These are phyloP conservation scores for Diphasiastrum complanatum DNA, from an alignment of 83 land plant species.

Conservation along the genomic window DNA sequence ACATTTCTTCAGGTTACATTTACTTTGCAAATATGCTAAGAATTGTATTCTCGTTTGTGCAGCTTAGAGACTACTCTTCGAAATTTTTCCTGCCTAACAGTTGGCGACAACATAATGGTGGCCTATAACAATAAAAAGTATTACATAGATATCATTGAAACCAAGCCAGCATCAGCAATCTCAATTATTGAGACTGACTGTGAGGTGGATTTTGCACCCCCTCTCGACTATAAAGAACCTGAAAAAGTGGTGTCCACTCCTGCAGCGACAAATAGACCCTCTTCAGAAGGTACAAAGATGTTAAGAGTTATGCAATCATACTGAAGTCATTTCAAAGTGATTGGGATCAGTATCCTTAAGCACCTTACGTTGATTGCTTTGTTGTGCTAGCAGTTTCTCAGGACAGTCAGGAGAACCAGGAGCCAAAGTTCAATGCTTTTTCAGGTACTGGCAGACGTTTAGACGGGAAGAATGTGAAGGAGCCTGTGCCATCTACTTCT, in stretches of 20 bases:
- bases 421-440: slow-evolving; percentile 66
- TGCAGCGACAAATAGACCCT: slow-evolving; percentile 16
- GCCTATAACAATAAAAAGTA: slow-evolving; percentile 14
- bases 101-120: slow-evolving; percentile 15
- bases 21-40: neutral
- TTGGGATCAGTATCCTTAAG: neutral
- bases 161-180: slow-evolving; percentile 11
- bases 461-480: slow-evolving; percentile 69
- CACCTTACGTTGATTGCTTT: neutral
- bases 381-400: slow-evolving; percentile 18
- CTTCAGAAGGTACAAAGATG: slow-evolving; percentile 33
- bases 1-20: neutral
- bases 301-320: neutral
- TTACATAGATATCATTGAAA: slow-evolving; percentile 14
- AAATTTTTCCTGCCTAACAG: slow-evolving; percentile 13
- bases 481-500: slow-evolving; percentile 30
- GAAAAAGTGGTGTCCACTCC: slow-evolving; percentile 2
- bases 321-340: neutral
- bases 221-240: slow-evolving; percentile 14
- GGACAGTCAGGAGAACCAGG: slow-evolving; percentile 44
- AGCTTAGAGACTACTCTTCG: slow-evolving; percentile 9
- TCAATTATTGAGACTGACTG: slow-evolving; percentile 18
- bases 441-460: slow-evolving; percentile 71
- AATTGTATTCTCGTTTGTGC: too few relatives aligned
- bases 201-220: slow-evolving; percentile 16